Conservation (phyloP, 2,329 filamentous ascomycete genomes). For the Diaporthe sp. region DNA sequence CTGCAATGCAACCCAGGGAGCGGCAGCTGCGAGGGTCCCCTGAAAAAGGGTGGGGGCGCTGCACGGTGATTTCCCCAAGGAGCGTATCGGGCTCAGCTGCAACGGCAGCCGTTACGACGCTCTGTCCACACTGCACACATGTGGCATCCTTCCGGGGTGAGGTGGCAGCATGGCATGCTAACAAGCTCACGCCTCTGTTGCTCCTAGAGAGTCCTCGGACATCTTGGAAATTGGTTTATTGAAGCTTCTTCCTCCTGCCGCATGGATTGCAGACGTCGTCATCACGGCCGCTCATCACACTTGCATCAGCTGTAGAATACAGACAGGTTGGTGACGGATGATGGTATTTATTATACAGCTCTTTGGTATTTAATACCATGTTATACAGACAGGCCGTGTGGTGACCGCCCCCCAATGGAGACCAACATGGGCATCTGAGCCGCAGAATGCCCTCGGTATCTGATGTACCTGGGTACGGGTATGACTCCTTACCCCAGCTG, state of each 20-base stretch:
- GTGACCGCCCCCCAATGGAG: conserved; percentile 3
- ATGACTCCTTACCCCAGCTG: conserved; percentile 32
- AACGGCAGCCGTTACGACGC: not conserved
- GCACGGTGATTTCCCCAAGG: conserved; percentile 8
- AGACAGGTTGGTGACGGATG: not conserved
- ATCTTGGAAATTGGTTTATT: conserved; percentile 11
- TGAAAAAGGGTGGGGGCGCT: not conserved
- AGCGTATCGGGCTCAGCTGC: not conserved
- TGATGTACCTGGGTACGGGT: not conserved
- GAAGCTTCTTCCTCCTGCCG: conserved; percentile 1
- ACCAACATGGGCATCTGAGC: not conserved
- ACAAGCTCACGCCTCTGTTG: conserved; percentile 12
- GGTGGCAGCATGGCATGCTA: not conserved
- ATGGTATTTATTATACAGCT: conserved; percentile 13
- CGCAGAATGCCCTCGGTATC: conserved; percentile 29
- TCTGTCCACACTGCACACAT: not conserved
- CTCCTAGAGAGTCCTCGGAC: conserved; percentile 1
- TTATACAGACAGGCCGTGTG: conserved; percentile 23
- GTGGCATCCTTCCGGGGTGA: not conserved
- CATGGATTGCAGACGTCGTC: not conserved
- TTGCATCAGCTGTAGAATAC: not conserved
- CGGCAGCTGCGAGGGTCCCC: conserved; percentile 7
- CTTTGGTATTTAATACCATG: not conserved
- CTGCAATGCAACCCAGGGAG: not conserved
- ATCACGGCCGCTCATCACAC: not conserved